Conservation (phyloP, 352 stramenopile genomes). For the Pythium guiyangense region DNA sequence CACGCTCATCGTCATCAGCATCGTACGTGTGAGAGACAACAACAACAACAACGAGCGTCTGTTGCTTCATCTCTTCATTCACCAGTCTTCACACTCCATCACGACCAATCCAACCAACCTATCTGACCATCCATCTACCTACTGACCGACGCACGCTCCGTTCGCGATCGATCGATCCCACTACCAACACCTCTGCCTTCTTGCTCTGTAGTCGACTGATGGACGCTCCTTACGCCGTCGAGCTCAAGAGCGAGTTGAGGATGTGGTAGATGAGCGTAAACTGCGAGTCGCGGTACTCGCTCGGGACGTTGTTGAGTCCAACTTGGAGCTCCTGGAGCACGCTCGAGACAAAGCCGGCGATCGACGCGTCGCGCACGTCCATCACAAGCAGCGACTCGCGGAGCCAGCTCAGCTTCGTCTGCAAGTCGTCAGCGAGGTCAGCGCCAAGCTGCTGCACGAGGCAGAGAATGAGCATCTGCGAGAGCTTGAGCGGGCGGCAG, state of each 20-base stretch:
- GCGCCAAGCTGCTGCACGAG: conserved; percentile 80
- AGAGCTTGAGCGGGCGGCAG: conserved; percentile 63
- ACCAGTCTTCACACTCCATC: no score
- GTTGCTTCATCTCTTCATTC: no score
- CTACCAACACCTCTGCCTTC: not conserved
- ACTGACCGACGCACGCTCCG: no score
- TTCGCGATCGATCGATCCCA: no score
- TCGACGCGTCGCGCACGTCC: conserved; percentile 65
- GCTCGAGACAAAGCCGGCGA: conserved; percentile 69
- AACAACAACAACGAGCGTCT: no score
- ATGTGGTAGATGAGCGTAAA: conserved; percentile 83
- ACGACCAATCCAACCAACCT: no score
- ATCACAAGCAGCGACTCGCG: conserved; percentile 81
- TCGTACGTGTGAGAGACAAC: no score
- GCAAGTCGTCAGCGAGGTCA: conserved; percentile 55
- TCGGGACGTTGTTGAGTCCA: conserved; percentile 54
- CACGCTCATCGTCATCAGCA: no score
- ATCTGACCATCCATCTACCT: no score
- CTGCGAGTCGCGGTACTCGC: conserved; percentile 66
- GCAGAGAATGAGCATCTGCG: conserved; percentile 83
- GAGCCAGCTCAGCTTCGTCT: conserved; percentile 74
- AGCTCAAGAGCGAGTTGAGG: conserved; percentile 83
- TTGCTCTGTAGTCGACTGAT: not conserved
- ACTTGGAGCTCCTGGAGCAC: conserved; percentile 75
- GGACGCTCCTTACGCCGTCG: conserved; percentile 6